A percentile compares a stretch with the other conserved stretches of the same genome.
phyloP scores from a whole-genome alignment of 2,329 filamentous ascomycete species.

The Aspergillus sclerotialis region DNA sequence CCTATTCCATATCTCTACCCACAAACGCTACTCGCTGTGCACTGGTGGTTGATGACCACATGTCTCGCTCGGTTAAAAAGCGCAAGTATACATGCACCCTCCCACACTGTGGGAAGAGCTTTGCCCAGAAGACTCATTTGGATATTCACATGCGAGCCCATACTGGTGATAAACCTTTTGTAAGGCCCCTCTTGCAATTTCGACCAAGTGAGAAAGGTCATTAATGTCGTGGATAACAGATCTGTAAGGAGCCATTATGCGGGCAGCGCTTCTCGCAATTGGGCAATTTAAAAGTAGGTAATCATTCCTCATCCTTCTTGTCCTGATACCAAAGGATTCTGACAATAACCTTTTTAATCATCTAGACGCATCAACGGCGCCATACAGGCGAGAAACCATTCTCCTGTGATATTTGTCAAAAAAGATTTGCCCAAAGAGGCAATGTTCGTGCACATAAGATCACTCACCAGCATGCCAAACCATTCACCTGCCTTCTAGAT shows the following conservation, averaged over 20 bases:
- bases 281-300: conserved; percentile 73
- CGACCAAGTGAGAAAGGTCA: not conserved
- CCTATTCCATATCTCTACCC: conserved; percentile 20
- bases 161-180: conserved; percentile 84
- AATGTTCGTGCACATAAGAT: conserved; percentile 79
- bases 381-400: conserved; percentile 86
- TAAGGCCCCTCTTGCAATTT: conserved; percentile 42
- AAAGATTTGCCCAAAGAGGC: conserved; percentile 76
- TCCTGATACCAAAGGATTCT: no score
- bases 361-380: conserved; percentile 72
- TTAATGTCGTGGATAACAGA: conserved; percentile 27
- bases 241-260: conserved; percentile 66
- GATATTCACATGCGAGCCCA: conserved; percentile 85
- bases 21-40: conserved; percentile 9
- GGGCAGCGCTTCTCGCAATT: conserved; percentile 78
- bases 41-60: conserved; percentile 27
- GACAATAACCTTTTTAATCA: not conserved
- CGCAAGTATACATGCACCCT: conserved; percentile 69
- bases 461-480: conserved; percentile 70
- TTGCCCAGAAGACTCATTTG: conserved; percentile 86
- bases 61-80: conserved; percentile 32
- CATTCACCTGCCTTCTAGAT: conserved; percentile 74
- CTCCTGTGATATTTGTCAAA: conserved; percentile 70
- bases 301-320: not conserved
- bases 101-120: conserved; percentile 69